phyloP scores from a whole-genome alignment of 441 rosid genomes.

The Erysimum cheiri region DNA sequence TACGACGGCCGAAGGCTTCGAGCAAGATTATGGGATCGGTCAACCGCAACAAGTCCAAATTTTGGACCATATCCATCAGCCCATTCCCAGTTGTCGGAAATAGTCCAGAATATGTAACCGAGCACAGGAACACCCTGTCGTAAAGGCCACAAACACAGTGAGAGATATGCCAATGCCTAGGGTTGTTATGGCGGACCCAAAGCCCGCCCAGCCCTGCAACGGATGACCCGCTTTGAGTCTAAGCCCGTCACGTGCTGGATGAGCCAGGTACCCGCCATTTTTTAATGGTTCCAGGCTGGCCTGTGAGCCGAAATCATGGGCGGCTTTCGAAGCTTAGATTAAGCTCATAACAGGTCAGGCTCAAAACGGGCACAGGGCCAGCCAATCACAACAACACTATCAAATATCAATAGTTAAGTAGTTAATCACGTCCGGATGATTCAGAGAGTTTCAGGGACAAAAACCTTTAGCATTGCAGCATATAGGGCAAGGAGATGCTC shows the following conservation, averaged over 20 bases:
- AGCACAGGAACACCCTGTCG: conserved; percentile 81
- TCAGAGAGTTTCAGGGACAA: conserved; percentile 41
- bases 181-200: conserved; percentile 15
- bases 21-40: conserved; percentile 75
- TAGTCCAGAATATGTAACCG: conserved; percentile 95
- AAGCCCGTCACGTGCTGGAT: neutral
- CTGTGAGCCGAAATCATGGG: neutral
- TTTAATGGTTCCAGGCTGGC: neutral
- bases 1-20: conserved; percentile 85
- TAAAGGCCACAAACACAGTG: conserved; percentile 38
- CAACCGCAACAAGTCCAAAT: conserved; percentile 95
- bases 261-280: neutral
- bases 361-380: neutral
- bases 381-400: conserved; percentile 17
- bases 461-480: conserved; percentile 83
- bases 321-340: neutral
- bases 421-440: conserved; percentile 12
- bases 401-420: conserved; percentile 10
- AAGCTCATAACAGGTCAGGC: conserved; percentile 19
- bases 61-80: conserved; percentile 99
- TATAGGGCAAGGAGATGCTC: conserved; percentile 91
- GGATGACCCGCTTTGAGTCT: neutral
- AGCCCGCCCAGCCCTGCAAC: neutral
- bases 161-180: conserved; percentile 28
- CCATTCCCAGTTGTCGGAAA: conserved; percentile 99